phyloP scores from a whole-genome alignment of 352 stramenopile species.

The Globisporangium canariense region DNA sequence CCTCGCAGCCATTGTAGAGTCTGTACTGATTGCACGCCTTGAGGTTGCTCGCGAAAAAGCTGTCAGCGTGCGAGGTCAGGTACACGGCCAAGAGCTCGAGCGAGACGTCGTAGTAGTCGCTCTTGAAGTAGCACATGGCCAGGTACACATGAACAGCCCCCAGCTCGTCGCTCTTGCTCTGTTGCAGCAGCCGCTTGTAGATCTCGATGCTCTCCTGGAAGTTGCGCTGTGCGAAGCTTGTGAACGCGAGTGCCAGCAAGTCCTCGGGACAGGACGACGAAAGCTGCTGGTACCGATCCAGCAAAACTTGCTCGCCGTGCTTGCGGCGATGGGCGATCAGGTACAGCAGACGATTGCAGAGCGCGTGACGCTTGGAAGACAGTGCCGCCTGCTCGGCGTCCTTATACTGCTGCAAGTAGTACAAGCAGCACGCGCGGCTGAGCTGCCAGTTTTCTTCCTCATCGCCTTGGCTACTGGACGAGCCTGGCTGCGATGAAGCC shows the following conservation, averaged over 20 bases:
- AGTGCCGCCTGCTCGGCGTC: conserved; percentile 49
- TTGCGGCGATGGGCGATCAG: conserved; percentile 42
- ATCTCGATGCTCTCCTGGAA: conserved; percentile 64
- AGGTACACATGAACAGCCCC: conserved; percentile 66
- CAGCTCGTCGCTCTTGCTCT: conserved; percentile 25
- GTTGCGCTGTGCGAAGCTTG: conserved; percentile 48
- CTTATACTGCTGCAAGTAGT: conserved; percentile 44
- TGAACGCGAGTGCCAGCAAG: conserved; percentile 41
- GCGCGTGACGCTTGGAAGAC: conserved; percentile 29
- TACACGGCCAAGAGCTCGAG: conserved; percentile 64
- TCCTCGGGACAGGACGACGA: conserved; percentile 27
- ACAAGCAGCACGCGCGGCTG: conserved; percentile 52
- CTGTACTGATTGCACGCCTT: conserved; percentile 62
- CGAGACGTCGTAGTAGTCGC: conserved; percentile 70
- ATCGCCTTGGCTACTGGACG: background rate
- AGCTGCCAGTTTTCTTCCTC: conserved; percentile 41
- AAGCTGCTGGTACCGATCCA: conserved; percentile 72
- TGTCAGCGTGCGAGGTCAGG: conserved; percentile 38
- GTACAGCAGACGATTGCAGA: conserved; percentile 59
- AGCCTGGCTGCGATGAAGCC: conserved; percentile 1
- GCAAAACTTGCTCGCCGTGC: conserved; percentile 70
- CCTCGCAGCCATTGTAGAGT: conserved; percentile 50
- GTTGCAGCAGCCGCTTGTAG: conserved; percentile 55
- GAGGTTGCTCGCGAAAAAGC: conserved; percentile 70
- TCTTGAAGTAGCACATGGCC: conserved; percentile 69